Base-by-base conservation (phyloP, 2,329 filamentous ascomycete genomes). In the Fusarium anguioides region DNA sequence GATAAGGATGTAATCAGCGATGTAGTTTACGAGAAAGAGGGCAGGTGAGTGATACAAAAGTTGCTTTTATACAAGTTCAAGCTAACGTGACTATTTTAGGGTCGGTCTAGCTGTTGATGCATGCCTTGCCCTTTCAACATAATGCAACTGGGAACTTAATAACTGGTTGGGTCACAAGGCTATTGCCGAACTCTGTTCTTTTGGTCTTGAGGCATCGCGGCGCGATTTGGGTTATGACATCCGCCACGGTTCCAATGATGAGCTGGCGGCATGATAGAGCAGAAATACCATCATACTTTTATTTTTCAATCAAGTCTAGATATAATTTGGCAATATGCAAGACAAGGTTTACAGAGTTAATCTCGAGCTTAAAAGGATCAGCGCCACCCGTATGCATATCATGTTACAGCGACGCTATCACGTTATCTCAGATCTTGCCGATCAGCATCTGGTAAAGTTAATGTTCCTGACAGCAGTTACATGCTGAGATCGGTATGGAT, bases 1-100 rank as follows among this genome's bases (percentile, higher is more conserved):
- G 96, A 99, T 77, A 88, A 89, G 73, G 96, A 99, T 46, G 87
- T 99, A 35, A 98, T 99, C 75, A 94, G 94, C 73, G 96, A 99
- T 80, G 96, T 99, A 37, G 96, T 99, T 24, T 89, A 95, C 77
- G 89, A 96, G 81, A 97, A 99, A 80, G 91, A 97, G 79, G 96
- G 96, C 76, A 88, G 93, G 93, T 95, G 78, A 81, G 91, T 86
- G 18, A 40, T 57, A 18, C 6, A 14, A 18, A 9, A 27, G 8
- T 4, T 4, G 24, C 14, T 39, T 7, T 15, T 17, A 7, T 45
- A n/a, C 17, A 20, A 33, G 10, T 12, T n/a, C 23, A n/a, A 21
- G 18, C 42, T 69, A 63, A 69, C 12, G 23, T 42, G 8, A 12
- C 6, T 42, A 11, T 42, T 10, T 47, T 71, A 94, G 92, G 78